phyloP scores from a whole-genome alignment of 2,329 filamentous ascomycete species.

The Furcasterigmium furcatum region DNA sequence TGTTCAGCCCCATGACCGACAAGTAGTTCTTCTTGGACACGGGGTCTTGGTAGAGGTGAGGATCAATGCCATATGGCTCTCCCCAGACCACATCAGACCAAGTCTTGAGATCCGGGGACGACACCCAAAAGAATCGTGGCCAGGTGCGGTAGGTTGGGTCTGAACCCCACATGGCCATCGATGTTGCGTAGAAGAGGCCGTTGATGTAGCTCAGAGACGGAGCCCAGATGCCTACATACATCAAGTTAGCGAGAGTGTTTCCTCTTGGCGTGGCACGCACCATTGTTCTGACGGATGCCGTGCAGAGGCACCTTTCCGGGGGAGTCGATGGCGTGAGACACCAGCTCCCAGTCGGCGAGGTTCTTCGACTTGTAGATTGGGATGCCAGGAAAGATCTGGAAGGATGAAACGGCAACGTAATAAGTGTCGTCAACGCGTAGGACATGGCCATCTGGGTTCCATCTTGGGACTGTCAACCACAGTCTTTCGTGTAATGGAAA shows the following conservation, averaged over 20 bases:
- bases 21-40: conserved; percentile 15
- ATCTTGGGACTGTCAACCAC: conserved; percentile 2
- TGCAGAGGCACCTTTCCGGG: conserved; percentile 5
- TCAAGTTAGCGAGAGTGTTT: not conserved
- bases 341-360: conserved; percentile 6
- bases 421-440: too few species aligned
- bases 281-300: conserved; percentile 4
- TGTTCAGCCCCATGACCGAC: conserved; percentile 16
- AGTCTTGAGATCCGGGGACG: conserved; percentile 17
- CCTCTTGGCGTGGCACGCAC: not conserved
- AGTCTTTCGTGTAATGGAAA: not conserved
- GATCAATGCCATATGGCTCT: conserved; percentile 8
- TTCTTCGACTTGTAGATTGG: conserved; percentile 11
- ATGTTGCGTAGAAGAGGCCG: conserved; percentile 22
- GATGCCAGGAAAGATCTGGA: conserved; percentile 11
- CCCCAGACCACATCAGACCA: conserved; percentile 3
- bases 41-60: conserved; percentile 17
- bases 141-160: conserved; percentile 32
- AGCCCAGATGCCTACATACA: conserved; percentile 6
- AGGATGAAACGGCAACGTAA: conserved; percentile 5
- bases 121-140: conserved; percentile 22
- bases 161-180: conserved; percentile 29
- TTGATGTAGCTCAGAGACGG: conserved; percentile 18
- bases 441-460: conserved; percentile 8
- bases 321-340: conserved; percentile 5